Percentiles rank a stretch among this genome's conserved stretches.
Evolutionary conservation across 2,329 filamentous ascomycete genomes (phyloP).

Genomic region (Fusarium sp.): DNA sequence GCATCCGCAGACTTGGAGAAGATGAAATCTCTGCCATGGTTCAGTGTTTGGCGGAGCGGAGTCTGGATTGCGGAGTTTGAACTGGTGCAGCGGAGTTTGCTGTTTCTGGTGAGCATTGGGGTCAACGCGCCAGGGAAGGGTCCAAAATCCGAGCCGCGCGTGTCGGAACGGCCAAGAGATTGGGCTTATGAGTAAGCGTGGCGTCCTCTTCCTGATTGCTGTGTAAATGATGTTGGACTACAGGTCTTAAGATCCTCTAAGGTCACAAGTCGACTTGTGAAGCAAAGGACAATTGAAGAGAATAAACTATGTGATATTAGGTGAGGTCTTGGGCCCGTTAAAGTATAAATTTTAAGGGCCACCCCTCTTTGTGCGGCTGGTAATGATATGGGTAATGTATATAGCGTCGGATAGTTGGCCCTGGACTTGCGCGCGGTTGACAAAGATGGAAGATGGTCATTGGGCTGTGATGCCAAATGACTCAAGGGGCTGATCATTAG

Average conservation of each 20-base stretch:
- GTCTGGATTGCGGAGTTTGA: not conserved
- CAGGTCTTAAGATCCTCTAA: not conserved
- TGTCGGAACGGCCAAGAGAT: not conserved
- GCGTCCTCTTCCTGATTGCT: not conserved
- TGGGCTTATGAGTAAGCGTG: not conserved
- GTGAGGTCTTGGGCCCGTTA: accelerated
- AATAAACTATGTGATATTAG: too few relatives aligned
- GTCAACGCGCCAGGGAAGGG: not conserved
- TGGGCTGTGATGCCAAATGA: not conserved
- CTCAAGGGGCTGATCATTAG: not conserved
- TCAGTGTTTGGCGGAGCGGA: not conserved
- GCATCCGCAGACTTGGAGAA: too few relatives aligned
- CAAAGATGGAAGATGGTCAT: not conserved
- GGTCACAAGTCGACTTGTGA: not conserved
- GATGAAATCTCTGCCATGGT: not conserved
- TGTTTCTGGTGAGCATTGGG: not conserved
- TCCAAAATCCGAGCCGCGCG: not conserved
- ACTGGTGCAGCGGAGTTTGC: not conserved
- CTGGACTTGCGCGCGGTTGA: not conserved
- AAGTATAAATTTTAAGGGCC: not conserved
- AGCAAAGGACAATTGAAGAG: not conserved
- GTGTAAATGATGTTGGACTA: not conserved
- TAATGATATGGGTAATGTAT: not conserved
- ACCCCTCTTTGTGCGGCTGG: not conserved
- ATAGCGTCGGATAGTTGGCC: not conserved